Conservation (phyloP, 495 filamentous ascomycete genomes). For the Penicillium flavigenum region DNA sequence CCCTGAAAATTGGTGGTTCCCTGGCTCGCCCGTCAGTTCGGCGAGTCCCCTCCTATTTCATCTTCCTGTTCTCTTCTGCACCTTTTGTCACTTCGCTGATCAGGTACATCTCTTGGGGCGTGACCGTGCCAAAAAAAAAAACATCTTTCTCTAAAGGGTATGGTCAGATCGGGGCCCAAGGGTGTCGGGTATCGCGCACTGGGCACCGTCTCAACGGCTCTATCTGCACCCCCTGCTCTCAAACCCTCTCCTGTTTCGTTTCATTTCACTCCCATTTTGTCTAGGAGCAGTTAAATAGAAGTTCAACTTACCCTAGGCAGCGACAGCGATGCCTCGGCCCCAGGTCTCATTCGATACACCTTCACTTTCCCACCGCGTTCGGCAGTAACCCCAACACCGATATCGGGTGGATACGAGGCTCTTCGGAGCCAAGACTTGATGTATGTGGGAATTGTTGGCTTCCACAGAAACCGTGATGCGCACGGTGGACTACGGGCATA, state of each 20-base stretch:
- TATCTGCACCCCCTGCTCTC: neutral
- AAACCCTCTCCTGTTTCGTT: neutral
- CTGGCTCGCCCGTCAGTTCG: slow-evolving; percentile 20
- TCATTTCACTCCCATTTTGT: neutral
- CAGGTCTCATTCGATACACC: neutral
- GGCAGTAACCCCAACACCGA: neutral
- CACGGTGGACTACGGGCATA: slow-evolving; percentile 3
- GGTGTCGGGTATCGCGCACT: slow-evolving; percentile 4
- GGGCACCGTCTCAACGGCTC: slow-evolving; percentile 3
- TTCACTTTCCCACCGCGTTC: neutral
- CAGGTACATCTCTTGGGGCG: neutral
- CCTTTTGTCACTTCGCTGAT: neutral
- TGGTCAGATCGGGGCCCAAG: slow-evolving; percentile 6
- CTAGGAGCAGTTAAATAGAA: neutral
- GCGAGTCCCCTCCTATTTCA: slow-evolving; percentile 24
- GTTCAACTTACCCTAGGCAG: neutral
- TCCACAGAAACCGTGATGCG: neutral
- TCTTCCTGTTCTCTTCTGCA: slow-evolving; percentile 20
- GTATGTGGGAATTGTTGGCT: neutral
- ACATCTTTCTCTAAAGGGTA: neutral
- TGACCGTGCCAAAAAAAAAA: too few relatives aligned
- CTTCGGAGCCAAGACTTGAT: neutral
- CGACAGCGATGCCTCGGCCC: neutral
- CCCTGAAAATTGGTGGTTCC: neutral
- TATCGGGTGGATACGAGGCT: neutral